Percentiles rank a stretch among this genome's conserved stretches.
phyloP scores from a whole-genome alignment of 176 grass and related monocot species.

The Carex littledalei region DNA sequence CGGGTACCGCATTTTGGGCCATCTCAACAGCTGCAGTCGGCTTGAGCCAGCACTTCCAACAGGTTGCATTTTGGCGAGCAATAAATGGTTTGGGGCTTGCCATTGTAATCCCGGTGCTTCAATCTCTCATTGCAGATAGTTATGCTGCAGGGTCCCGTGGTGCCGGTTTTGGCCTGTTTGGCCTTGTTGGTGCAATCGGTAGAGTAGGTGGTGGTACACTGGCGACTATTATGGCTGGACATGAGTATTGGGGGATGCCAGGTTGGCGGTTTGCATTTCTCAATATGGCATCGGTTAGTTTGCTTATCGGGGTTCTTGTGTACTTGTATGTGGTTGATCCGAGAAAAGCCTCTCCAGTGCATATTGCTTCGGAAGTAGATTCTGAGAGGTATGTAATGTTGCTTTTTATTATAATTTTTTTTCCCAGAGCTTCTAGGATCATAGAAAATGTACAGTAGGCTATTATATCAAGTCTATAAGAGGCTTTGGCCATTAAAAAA shows the following conservation, averaged over 20 bases:
- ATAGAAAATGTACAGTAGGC: background rate
- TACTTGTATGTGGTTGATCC: slow-evolving; percentile 76
- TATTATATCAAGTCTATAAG: background rate
- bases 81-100: slow-evolving; percentile 85
- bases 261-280: slow-evolving; percentile 90
- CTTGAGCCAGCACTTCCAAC: slow-evolving; percentile 59
- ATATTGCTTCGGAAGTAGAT: slow-evolving; percentile 37
- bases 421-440: background rate
- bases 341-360: slow-evolving; percentile 37
- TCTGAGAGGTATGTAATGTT: slow-evolving; percentile 52
- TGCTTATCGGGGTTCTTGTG: slow-evolving; percentile 78
- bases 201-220: slow-evolving; percentile 79
- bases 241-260: slow-evolving; percentile 60
- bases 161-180: slow-evolving; percentile 77
- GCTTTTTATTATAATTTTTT: background rate
- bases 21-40: slow-evolving; percentile 77
- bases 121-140: slow-evolving; percentile 93
- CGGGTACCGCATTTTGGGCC: slow-evolving; percentile 82
- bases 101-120: slow-evolving; percentile 89
- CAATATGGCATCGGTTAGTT: slow-evolving; percentile 60
- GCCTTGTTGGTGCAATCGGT: slow-evolving; percentile 64
- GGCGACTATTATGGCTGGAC: slow-evolving; percentile 87
- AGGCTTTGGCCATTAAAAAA: background rate
- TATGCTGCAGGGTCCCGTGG: slow-evolving; percentile 73
- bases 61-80: slow-evolving; percentile 80